These are phyloP conservation scores for Apiospora marii DNA, from an alignment of 2,329 filamentous ascomycete species.

Conservation along the genomic window DNA sequence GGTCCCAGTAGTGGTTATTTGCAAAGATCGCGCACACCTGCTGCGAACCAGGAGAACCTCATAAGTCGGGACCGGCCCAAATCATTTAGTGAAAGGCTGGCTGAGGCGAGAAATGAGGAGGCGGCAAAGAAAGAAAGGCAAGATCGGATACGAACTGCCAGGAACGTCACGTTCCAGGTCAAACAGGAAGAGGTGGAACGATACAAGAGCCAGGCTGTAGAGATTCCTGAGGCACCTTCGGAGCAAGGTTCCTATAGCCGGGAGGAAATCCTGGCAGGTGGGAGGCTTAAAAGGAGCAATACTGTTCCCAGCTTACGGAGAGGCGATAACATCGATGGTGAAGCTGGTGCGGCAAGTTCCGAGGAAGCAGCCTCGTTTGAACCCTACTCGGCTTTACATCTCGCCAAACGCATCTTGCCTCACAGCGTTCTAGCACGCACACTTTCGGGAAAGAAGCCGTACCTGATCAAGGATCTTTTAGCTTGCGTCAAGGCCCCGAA, in stretches of 20 bases:
- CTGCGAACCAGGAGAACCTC: constrained; percentile 37
- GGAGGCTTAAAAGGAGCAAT: constrained; percentile 52
- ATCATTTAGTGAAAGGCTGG: constrained; percentile 86
- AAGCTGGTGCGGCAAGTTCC: constrained; percentile 30
- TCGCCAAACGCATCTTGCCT: constrained; percentile 83
- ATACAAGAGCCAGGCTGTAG: constrained; percentile 65
- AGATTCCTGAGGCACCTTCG: constrained; percentile 58
- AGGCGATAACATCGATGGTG: constrained; percentile 31
- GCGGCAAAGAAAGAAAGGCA: constrained; percentile 57
- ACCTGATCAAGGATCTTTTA: constrained; percentile 81
- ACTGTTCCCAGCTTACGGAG: constrained; percentile 47
- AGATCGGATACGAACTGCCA: constrained; percentile 59
- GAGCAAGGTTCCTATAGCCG: constrained; percentile 65
- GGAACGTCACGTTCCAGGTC: constrained; percentile 65
- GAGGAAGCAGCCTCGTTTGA: constrained; percentile 75
- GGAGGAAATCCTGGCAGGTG: constrained; percentile 64
- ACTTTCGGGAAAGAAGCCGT: constrained; percentile 78
- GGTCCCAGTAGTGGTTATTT: constrained; percentile 49
- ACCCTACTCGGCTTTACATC: constrained; percentile 83
- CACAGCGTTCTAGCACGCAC: constrained; percentile 82
- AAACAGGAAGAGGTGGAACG: constrained; percentile 65
- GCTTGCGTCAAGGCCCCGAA: constrained; percentile 82
- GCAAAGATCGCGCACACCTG: constrained; percentile 52
- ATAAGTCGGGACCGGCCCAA: constrained; percentile 50
- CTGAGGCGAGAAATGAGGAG: constrained; percentile 70